Percentiles rank a stretch among this genome's conserved stretches.
Conservation (phyloP, 2,329 filamentous ascomycete species). For the Mariannaea sp. region DNA sequence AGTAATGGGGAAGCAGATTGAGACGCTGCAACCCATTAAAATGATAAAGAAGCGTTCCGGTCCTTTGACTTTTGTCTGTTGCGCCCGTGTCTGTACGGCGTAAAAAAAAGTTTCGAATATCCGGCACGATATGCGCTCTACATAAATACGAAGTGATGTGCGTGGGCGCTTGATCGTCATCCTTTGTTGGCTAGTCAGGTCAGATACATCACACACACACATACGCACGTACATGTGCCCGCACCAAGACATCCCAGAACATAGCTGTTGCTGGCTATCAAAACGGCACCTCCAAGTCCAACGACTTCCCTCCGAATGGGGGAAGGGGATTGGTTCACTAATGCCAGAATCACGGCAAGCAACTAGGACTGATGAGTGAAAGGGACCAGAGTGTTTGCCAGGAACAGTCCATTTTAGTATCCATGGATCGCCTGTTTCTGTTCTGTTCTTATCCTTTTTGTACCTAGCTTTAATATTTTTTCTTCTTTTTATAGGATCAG, state of each 20-base stretch:
- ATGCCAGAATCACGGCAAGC: slow-evolving; percentile 31
- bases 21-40: slow-evolving; percentile 58
- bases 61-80: not conserved
- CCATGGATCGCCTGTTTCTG: slow-evolving; percentile 30
- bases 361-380: slow-evolving; percentile 4
- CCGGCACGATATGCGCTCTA: no score
- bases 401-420: slow-evolving; percentile 38
- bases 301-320: no score
- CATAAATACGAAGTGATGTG: no score
- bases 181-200: no score
- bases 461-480: no score
- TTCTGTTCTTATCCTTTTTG: slow-evolving; percentile 21
- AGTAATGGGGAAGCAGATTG: slow-evolving; percentile 59
- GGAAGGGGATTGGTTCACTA: no score
- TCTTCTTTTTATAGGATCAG: slow-evolving; percentile 35
- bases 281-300: not conserved
- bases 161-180: no score
- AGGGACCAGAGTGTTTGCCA: slow-evolving; percentile 26
- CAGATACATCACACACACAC: not conserved
- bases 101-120: no score
- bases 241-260: not conserved
- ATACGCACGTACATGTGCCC: not conserved
- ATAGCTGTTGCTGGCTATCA: slow-evolving; percentile 7
- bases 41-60: slow-evolving; percentile 48
- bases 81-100: no score